phyloP scores from a whole-genome alignment of 2,329 filamentous ascomycete genomes.

The Pyricularia sp. region DNA sequence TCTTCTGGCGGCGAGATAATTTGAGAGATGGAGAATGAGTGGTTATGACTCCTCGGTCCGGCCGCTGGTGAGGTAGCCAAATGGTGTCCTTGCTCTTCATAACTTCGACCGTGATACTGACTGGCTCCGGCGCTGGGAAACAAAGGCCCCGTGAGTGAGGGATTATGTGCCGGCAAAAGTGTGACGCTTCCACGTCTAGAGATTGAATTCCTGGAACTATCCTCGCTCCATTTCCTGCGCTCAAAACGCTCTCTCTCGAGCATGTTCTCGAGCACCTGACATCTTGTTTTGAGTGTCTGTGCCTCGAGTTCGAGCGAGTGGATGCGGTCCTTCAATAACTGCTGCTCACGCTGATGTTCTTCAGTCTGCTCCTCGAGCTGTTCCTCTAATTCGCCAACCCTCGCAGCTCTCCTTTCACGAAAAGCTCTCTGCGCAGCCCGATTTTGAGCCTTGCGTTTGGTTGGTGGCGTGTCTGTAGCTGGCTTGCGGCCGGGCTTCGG shows the following conservation, averaged over 20 bases:
- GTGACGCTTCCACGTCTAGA: conserved; percentile 1
- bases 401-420: conserved; percentile 74
- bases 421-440: conserved; percentile 86
- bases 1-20: conserved; percentile 46
- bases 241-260: conserved; percentile 48
- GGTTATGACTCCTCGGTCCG: conserved; percentile 12
- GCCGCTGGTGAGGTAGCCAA: neutral
- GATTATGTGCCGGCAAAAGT: conserved; percentile 1
- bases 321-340: conserved; percentile 48
- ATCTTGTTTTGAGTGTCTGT: conserved; percentile 54
- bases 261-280: conserved; percentile 53
- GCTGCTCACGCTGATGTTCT: conserved; percentile 45
- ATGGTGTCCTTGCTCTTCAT: neutral
- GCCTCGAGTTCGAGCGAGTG: conserved; percentile 54
- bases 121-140: neutral
- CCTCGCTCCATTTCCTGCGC: conserved; percentile 17
- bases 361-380: conserved; percentile 54
- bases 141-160: neutral
- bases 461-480: conserved; percentile 83
- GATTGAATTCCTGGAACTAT: neutral
- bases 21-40: conserved; percentile 45
- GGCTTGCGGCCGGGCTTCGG: conserved; percentile 91
- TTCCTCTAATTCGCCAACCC: conserved; percentile 67
- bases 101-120: neutral
- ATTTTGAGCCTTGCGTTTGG: conserved; percentile 92